Percentiles rank a stretch among this genome's conserved stretches.
phyloP scores from a whole-genome alignment of 192 early-diverging fungal species.

The Umbelopsis isabellina region DNA sequence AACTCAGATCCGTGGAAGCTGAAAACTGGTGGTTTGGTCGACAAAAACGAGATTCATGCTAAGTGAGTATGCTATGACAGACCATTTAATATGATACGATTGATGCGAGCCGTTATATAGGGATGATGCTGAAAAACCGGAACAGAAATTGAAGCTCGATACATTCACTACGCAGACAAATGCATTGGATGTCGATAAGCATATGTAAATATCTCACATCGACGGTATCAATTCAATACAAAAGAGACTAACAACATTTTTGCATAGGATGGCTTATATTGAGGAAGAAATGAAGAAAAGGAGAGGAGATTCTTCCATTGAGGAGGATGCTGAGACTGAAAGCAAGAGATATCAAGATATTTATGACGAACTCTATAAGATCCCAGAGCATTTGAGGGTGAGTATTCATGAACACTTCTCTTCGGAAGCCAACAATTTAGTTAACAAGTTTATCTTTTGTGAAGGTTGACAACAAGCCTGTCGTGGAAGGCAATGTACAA shows the following conservation, averaged over 20 bases:
- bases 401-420: background rate
- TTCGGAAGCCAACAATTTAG: background rate
- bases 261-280: slow-evolving; percentile 76
- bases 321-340: slow-evolving; percentile 37
- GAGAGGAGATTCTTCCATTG: slow-evolving; percentile 47
- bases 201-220: slow-evolving; percentile 55
- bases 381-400: slow-evolving; percentile 67
- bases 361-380: slow-evolving; percentile 66
- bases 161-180: slow-evolving; percentile 79
- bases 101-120: slow-evolving; percentile 5
- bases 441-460: slow-evolving; percentile 13
- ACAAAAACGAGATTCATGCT: slow-evolving; percentile 46
- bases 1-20: slow-evolving; percentile 59
- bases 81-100: background rate
- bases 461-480: slow-evolving; percentile 62
- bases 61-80: slow-evolving; percentile 34
- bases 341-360: slow-evolving; percentile 47
- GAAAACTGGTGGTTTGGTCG: slow-evolving; percentile 60
- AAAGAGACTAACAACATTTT: too few species aligned
- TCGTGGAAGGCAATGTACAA: slow-evolving; percentile 85
- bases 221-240: too few species aligned
- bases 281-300: slow-evolving; percentile 74
- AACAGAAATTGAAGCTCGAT: slow-evolving; percentile 54
- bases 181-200: slow-evolving; percentile 76
- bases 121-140: slow-evolving; percentile 40